Evolutionary conservation across 2,329 filamentous ascomycete genomes (phyloP).

Genomic region (Clonostachys rhizophaga): DNA sequence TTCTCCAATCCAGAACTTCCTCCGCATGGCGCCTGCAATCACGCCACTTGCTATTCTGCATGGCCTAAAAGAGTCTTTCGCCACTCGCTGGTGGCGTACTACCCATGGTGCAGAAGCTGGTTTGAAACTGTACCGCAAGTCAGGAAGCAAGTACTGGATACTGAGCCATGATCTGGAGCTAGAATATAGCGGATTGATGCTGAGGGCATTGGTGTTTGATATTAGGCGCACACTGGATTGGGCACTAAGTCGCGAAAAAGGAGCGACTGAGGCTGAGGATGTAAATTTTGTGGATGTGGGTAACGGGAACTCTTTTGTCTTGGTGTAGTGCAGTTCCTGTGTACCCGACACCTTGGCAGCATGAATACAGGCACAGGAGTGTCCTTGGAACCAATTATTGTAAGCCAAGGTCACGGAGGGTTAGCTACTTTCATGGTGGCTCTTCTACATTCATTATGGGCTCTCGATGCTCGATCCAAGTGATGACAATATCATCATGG

Average conservation of each 20-base stretch:
- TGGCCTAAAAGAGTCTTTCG: background rate
- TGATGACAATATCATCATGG: no score
- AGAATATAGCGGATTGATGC: background rate
- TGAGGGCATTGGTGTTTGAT: background rate
- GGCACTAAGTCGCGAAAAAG: background rate
- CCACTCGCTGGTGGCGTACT: background rate
- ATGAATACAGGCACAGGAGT: no score
- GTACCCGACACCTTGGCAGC: no score
- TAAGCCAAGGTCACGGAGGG: no score
- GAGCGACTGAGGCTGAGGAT: background rate
- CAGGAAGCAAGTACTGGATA: slow-evolving; percentile 1
- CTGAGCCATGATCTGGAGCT: background rate
- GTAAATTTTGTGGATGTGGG: background rate
- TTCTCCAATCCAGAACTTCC: background rate
- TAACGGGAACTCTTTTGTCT: background rate
- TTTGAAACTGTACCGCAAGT: background rate
- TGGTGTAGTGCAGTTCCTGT: background rate
- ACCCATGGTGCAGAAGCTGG: background rate
- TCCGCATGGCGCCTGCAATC: background rate
- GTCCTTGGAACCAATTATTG: no score
- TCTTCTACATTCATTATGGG: no score
- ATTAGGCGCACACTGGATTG: background rate
- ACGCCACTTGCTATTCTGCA: background rate
- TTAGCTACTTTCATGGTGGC: no score
- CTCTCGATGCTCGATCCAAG: no score